These are phyloP conservation scores for Podosphaera aphanis DNA, from an alignment of 2,329 filamentous ascomycete species.

Conservation along the genomic window DNA sequence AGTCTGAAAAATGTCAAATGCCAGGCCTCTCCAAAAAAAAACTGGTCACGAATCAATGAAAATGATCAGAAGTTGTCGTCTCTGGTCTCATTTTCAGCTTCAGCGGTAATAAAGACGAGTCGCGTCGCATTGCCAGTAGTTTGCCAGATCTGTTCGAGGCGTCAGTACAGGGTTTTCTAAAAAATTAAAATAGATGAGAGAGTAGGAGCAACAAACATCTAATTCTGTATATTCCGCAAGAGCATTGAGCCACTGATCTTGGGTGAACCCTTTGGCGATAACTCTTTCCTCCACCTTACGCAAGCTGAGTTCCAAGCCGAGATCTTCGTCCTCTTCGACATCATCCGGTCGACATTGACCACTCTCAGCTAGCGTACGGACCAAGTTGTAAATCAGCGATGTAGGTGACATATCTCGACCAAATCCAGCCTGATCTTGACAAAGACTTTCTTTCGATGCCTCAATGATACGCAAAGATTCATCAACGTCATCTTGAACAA, in stretches of 20 bases:
- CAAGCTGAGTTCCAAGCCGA: conserved; percentile 56
- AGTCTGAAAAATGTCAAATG: no score
- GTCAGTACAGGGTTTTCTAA: not conserved
- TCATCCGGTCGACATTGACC: conserved; percentile 31
- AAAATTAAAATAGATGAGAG: conserved; percentile 23
- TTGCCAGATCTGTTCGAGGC: conserved; percentile 46
- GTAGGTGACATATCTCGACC: conserved; percentile 54
- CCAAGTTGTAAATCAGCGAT: conserved; percentile 84
- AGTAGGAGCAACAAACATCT: conserved; percentile 38
- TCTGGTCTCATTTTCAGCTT: conserved; percentile 20
- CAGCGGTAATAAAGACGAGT: conserved; percentile 44
- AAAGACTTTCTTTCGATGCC: conserved; percentile 77
- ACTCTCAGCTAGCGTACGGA: conserved; percentile 66
- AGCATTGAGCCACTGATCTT: conserved; percentile 69
- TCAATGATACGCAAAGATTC: conserved; percentile 80
- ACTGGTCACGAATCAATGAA: no score
- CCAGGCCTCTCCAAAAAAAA: no score
- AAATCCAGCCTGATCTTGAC: conserved; percentile 38
- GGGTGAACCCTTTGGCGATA: conserved; percentile 86
- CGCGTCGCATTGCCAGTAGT: conserved; percentile 46
- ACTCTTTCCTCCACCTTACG: conserved; percentile 76
- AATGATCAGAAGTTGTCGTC: conserved; percentile 6
- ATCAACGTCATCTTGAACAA: conserved; percentile 82
- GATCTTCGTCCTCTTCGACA: conserved; percentile 40
- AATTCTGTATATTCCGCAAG: conserved; percentile 73